A percentile compares a stretch with the other conserved stretches of the same genome.
Evolutionary conservation across 352 stramenopile species (phyloP).

Genomic region (Aphanomyces astaci): DNA sequence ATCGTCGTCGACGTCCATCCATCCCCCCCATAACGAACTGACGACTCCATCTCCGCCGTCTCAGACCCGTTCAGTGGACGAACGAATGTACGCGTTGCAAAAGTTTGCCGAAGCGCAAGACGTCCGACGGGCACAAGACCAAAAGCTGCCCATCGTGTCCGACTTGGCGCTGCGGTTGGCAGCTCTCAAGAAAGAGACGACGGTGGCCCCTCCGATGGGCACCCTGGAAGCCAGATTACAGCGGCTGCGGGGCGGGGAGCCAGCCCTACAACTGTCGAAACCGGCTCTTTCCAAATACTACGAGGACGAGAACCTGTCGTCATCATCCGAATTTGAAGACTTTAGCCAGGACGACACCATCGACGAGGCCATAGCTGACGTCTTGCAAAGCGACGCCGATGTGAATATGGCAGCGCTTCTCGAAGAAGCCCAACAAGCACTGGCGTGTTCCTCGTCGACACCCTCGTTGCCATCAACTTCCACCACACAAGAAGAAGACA

Average conservation of each 20-base stretch:
- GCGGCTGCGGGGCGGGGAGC: not conserved
- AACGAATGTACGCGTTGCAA: constrained; percentile 5
- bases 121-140: not conserved
- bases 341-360: not conserved
- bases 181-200: constrained; percentile 20
- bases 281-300: not conserved
- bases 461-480: not conserved
- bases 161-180: constrained; percentile 19
- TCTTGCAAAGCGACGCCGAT: not conserved
- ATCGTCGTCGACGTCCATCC: not conserved
- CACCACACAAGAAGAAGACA: not conserved
- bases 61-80: not conserved
- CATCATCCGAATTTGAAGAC: no score
- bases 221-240: constrained; percentile 7
- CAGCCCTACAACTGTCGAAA: not conserved
- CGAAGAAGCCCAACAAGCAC: not conserved
- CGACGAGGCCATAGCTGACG: not conserved
- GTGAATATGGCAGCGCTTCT: not conserved
- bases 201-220: not conserved
- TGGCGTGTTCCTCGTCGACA: not conserved
- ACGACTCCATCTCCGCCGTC: not conserved
- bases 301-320: constrained; percentile 2
- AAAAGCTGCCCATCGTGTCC: not conserved
- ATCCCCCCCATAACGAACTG: not conserved
- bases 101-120: constrained; percentile 10